Evolutionary conservation across 176 grass and related monocot species (phyloP).

Genomic region (Guadua angustifolia): DNA sequence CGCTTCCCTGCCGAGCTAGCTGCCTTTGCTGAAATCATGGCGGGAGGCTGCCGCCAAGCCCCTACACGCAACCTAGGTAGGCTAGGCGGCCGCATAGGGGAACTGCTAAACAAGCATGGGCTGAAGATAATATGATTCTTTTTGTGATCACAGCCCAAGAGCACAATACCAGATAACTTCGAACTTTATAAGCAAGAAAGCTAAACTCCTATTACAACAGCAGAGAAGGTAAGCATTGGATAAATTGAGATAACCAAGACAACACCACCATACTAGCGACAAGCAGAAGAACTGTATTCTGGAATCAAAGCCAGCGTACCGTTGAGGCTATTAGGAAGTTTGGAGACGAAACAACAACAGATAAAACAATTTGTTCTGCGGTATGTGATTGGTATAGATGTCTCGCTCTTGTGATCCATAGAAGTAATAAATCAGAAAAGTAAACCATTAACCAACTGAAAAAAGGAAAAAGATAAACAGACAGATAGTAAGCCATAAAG

Average conservation of each 20-base stretch:
- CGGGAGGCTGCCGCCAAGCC: no score
- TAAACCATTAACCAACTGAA: no score
- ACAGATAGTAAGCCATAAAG: no score
- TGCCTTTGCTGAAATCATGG: no score
- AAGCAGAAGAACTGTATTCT: conserved; percentile 17
- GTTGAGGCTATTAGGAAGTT: not conserved
- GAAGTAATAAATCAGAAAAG: not conserved
- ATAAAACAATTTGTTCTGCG: not conserved
- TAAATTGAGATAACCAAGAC: not conserved
- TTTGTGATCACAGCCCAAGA: not conserved
- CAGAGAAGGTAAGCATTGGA: not conserved
- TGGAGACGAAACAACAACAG: not conserved
- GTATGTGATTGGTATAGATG: not conserved
- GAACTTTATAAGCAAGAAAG: not conserved
- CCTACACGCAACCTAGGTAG: no score
- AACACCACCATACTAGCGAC: not conserved
- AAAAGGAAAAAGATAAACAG: no score
- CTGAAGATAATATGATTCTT: not conserved
- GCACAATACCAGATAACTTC: not conserved
- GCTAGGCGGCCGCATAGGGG: no score
- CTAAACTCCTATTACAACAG: not conserved
- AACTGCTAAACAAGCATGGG: not conserved
- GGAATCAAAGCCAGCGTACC: not conserved
- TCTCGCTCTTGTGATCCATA: not conserved
- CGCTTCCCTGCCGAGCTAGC: no score